phyloP scores from a whole-genome alignment of 768 basidiomycete genomes.

The Mycena pura region DNA sequence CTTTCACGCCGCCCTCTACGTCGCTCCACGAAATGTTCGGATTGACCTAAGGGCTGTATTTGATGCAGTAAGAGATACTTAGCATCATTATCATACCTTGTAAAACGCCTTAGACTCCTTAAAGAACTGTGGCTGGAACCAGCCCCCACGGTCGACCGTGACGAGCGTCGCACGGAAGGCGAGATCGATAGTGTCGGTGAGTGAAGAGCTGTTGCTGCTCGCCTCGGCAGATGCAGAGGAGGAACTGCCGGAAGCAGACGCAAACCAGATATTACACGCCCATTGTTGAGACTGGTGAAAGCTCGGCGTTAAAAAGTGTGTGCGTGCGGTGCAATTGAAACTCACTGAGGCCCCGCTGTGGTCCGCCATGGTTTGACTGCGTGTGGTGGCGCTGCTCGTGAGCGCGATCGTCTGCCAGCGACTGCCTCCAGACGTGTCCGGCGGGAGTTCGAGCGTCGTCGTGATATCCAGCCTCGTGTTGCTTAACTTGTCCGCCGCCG shows the following conservation, averaged over 20 bases:
- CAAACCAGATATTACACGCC: slow-evolving; percentile 18
- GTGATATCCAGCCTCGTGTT: not conserved
- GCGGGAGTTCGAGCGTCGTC: slow-evolving; percentile 7
- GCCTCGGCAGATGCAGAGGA: not conserved
- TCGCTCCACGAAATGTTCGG: slow-evolving; percentile 13
- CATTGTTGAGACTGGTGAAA: not conserved
- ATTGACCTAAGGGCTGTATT: slow-evolving; percentile 9
- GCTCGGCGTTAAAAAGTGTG: accelerated
- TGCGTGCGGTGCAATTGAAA: not conserved
- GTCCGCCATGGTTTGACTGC: not conserved
- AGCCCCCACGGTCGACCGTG: slow-evolving; percentile 29
- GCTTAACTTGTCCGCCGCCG: too few species aligned
- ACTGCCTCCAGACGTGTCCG: slow-evolving; percentile 30
- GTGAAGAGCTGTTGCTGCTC: too few species aligned
- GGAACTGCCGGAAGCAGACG: slow-evolving; percentile 3
- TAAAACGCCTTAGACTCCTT: slow-evolving; percentile 25
- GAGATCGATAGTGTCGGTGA: slow-evolving; percentile 10
- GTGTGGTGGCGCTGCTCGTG: not conserved
- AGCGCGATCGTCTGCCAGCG: slow-evolving; percentile 33
- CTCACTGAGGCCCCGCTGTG: not conserved
- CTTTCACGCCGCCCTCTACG: not conserved
- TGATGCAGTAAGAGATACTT: not conserved
- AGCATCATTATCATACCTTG: not conserved
- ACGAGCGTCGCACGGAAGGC: slow-evolving; percentile 28
- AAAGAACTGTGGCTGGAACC: slow-evolving; percentile 34